Conservation (phyloP, 2,329 filamentous ascomycete species). For the Diplodia sapinea region DNA sequence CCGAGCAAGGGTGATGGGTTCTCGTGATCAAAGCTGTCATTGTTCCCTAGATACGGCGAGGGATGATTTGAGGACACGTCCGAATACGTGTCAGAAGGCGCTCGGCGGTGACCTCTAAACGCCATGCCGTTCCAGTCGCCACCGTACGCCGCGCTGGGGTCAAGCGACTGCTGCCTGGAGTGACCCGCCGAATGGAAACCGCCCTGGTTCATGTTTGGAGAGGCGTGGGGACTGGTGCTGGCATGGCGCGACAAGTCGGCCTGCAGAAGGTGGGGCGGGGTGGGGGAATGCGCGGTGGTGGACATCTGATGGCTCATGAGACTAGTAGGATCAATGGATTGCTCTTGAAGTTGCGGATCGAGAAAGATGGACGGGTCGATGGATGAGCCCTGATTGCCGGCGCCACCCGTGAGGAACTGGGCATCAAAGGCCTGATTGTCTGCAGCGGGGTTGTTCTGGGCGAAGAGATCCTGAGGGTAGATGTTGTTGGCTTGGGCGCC, state of each 20-base stretch:
- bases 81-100: constrained; percentile 83
- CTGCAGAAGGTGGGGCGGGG: constrained; percentile 63
- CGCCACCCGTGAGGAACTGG: constrained; percentile 63
- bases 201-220: constrained; percentile 60
- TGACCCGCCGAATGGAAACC: constrained; percentile 61
- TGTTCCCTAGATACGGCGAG: constrained; percentile 79
- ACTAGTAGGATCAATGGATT: constrained; percentile 54
- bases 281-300: constrained; percentile 58
- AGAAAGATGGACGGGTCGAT: constrained; percentile 66
- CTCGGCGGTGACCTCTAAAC: constrained; percentile 83
- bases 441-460: constrained; percentile 37
- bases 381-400: constrained; percentile 61
- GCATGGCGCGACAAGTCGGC: constrained; percentile 60
- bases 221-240: constrained; percentile 58
- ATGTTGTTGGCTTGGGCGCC: constrained; percentile 47
- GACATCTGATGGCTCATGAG: constrained; percentile 58
- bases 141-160: constrained; percentile 65
- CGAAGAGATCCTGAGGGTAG: constrained; percentile 44
- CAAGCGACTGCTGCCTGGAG: constrained; percentile 65
- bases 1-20: constrained; percentile 81
- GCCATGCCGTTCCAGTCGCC: constrained; percentile 66
- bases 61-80: constrained; percentile 81
- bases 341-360: constrained; percentile 51
- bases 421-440: constrained; percentile 39
- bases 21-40: constrained; percentile 78